Base-by-base conservation (phyloP, 345 rosid genomes). In the Alliaria petiolata region DNA sequence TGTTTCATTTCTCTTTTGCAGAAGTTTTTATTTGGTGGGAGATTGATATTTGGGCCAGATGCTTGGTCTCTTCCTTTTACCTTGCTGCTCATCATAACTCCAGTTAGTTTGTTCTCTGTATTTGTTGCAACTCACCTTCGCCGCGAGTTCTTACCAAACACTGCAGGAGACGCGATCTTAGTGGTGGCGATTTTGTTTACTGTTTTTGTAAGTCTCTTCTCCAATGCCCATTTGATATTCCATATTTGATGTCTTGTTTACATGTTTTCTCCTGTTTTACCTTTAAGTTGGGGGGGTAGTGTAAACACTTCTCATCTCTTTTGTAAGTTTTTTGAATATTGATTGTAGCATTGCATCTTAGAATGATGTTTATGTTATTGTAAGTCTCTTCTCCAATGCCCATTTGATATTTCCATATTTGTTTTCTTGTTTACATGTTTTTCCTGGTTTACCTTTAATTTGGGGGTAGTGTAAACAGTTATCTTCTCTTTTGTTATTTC, bases 41-140 rank as follows among this genome's bases (percentile, higher is more conserved):
- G 98, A 76, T 72, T 93, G 83, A 89, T 93, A 64, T 90, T 93
- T 79, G 98, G 98, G 49, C 98, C 97, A 63, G 98, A 93, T 89
- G 96, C 89, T 62, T 84, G 77, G 79, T 90, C 97, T 62, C 74
- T 93, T 68, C 78, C 89, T 36, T 84, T 89, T 65, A 93, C 98
- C 26, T 77, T 93, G 52, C 79, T 85, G 65, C 82, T 93, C 80
- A 83, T 90, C 80, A 78, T 80, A 57, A 81, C 80, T 61, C 98
- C 98, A 5, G 83, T 87, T 69, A 47, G 82, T 57, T 72, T 89
- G 74, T 93, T 93, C 77, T 88, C 92, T 75, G 83, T 83, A 59
- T 89, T 88, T 78, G 96, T 93, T 45, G 97, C 89, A 4, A 80
- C 96, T 83, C 90, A 88, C 81, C 97, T 93, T 66, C 90, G 84